phyloP scores from a whole-genome alignment of 371 early-diverging fungal genomes.

The Apophysomyces sp. region DNA sequence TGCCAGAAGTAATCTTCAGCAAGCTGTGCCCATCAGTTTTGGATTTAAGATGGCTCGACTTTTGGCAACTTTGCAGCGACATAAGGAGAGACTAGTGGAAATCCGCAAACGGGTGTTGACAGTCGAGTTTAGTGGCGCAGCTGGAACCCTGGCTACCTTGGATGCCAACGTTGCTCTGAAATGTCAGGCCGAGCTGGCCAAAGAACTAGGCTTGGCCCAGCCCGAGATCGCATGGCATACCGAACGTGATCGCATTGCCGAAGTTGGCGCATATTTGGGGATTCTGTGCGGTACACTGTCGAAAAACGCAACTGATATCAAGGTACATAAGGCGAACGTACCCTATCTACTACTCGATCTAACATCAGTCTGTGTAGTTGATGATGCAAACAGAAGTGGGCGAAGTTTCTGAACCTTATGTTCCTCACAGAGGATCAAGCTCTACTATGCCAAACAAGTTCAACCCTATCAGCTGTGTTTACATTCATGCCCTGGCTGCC shows the following conservation, averaged over 20 bases:
- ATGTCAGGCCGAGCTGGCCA: slow-evolving; percentile 15
- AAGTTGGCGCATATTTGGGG: slow-evolving; percentile 11
- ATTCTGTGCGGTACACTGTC: slow-evolving; percentile 15
- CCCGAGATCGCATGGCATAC: slow-evolving; percentile 24
- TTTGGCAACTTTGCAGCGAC: slow-evolving; percentile 15
- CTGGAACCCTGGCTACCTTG: slow-evolving; percentile 16
- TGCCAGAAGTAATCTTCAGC: slow-evolving; percentile 20
- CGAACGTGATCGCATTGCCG: slow-evolving; percentile 14
- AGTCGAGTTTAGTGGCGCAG: slow-evolving; percentile 18
- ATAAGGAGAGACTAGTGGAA: slow-evolving; percentile 9
- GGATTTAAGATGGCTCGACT: slow-evolving; percentile 23
- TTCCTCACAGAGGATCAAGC: slow-evolving; percentile 21
- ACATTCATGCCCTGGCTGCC: slow-evolving; percentile 20
- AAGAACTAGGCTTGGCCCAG: slow-evolving; percentile 7
- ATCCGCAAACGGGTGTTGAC: slow-evolving; percentile 8
- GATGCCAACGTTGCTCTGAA: slow-evolving; percentile 7
- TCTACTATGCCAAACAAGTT: slow-evolving; percentile 25
- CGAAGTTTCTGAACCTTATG: slow-evolving; percentile 21
- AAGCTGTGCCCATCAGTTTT: slow-evolving; percentile 22
- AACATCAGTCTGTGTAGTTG: neutral
- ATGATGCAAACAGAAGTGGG: slow-evolving; percentile 29
- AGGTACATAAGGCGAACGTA: neutral
- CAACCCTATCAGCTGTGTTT: slow-evolving; percentile 23
- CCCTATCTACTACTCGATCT: neutral
- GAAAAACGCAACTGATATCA: slow-evolving; percentile 19